These are phyloP conservation scores for Saraca asoca DNA, from an alignment of 331 rosid species.

Conservation along the genomic window DNA sequence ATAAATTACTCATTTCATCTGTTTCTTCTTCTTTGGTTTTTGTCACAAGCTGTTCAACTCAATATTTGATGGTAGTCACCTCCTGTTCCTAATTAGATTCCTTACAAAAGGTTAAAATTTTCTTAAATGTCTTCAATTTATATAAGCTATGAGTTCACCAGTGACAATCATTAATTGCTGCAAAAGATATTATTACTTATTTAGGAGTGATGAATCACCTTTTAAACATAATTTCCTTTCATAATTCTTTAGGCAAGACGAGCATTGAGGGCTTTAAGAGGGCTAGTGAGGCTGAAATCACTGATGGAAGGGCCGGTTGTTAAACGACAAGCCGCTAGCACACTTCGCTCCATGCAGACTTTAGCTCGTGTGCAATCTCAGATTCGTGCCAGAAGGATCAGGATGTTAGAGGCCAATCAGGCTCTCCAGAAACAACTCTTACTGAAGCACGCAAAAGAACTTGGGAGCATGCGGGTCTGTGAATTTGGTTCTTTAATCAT, in stretches of 20 bases:
- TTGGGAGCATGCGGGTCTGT: constrained; percentile 78
- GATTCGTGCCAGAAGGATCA: constrained; percentile 82
- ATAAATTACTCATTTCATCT: background rate
- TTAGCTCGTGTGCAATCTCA: constrained; percentile 92
- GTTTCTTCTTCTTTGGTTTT: background rate
- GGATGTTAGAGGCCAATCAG: constrained; percentile 93
- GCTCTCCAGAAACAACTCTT: constrained; percentile 91
- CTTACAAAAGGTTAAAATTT: background rate
- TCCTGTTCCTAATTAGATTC: background rate
- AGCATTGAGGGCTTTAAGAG: constrained; percentile 87
- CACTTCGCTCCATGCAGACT: constrained; percentile 94
- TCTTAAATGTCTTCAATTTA: constrained; percentile 12
- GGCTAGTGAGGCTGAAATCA: constrained; percentile 80
- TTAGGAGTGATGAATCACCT: constrained; percentile 11
- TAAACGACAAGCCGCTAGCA: constrained; percentile 91
- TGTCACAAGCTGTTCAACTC: constrained; percentile 10
- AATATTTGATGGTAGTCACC: constrained; percentile 6
- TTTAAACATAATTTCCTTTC: constrained; percentile 21
- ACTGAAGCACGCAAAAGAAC: constrained; percentile 88
- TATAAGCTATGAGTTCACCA: background rate
- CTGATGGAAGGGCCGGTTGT: constrained; percentile 90
- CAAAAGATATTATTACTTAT: too few species aligned
- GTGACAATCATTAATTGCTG: background rate
- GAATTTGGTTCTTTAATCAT: constrained; percentile 29
- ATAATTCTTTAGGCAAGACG: constrained; percentile 71